Base-by-base conservation (phyloP, 2,329 filamentous ascomycete species). In the Claviceps sp. region DNA sequence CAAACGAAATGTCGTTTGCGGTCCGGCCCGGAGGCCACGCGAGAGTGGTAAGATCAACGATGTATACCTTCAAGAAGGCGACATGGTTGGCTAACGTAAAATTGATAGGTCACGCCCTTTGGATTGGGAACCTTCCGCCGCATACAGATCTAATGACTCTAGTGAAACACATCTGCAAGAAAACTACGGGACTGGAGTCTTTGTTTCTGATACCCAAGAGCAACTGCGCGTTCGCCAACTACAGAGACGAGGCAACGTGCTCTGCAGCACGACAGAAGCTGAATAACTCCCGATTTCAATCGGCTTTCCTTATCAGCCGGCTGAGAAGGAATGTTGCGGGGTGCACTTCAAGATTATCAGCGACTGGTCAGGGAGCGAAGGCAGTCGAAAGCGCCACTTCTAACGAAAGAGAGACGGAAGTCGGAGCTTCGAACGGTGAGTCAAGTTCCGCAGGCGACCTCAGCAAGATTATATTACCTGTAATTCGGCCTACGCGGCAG, bases 211-310 rank as follows among this genome's bases (percentile, higher is more conserved):
- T 97, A 42, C 91, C 90, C 0, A 96, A 96, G 66, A 96, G 90
- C 65, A 96, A 96, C 64, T 97, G 91, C 62, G 91, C 90, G 0
- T 97, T 97, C 70, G 89, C 95, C 57, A 97, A 97, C 63, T 97
- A 94, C 65, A 87, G 84, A 56, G 85, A 88, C 49, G 89, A 95
- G 60, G 70, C 74, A 3, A 81, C 82, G 5, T 96, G 89, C 63
- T 70, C 78, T 6, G 75, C 79, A 8, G 91, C 91, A 0, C 87
- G 95, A 71, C 77, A 82, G 46, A 82, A 87, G 58, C 85, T 97
- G 45, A 89, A 97, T 65, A 90, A 97, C 62, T 95, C 89, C 1
- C 84, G 85, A 52, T 96, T 96, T 60, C 82, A 91, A 60, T 84
- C 87, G 0, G 86, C 93, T 17, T 80, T 88, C 26, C 75, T 97